These are phyloP conservation scores for Candida mattraensis DNA, from an alignment of 805 yeast genomes.

Conservation along the genomic window DNA sequence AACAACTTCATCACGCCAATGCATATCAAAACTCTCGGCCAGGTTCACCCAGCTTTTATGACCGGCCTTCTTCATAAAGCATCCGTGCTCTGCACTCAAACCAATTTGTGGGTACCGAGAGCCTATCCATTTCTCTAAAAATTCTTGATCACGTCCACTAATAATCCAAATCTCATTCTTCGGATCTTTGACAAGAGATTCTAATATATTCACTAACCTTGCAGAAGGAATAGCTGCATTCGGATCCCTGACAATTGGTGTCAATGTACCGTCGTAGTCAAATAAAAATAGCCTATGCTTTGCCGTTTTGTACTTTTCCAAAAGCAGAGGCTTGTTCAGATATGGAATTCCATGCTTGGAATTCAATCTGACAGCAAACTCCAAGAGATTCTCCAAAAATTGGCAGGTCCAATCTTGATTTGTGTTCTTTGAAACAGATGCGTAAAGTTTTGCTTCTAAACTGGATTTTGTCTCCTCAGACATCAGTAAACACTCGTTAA, in stretches of 20 bases:
- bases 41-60: conserved; percentile 75
- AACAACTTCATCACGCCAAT: conserved; percentile 87
- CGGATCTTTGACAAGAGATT: conserved; percentile 67
- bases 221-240: conserved; percentile 97
- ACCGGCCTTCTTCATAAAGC: conserved; percentile 80
- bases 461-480: conserved; percentile 42
- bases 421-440: conserved; percentile 66
- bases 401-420: conserved; percentile 78
- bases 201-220: conserved; percentile 58
- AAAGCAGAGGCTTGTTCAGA: conserved; percentile 66
- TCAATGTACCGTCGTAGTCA: conserved; percentile 96
- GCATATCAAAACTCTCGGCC: conserved; percentile 81
- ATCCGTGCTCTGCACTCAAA: conserved; percentile 95
- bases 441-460: conserved; percentile 55
- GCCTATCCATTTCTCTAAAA: conserved; percentile 88
- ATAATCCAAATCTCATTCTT: conserved; percentile 90
- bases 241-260: conserved; percentile 96
- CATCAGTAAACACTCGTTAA: conserved; percentile 66
- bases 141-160: conserved; percentile 91
- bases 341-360: conserved; percentile 73
- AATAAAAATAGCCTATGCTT: conserved; percentile 76
- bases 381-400: conserved; percentile 46
- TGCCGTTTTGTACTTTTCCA: conserved; percentile 59
- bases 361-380: conserved; percentile 33
- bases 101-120: conserved; percentile 61